Evolutionary conservation across 2,329 filamentous ascomycete species (phyloP).

Genomic region (Colletotrichum orbiculare): DNA sequence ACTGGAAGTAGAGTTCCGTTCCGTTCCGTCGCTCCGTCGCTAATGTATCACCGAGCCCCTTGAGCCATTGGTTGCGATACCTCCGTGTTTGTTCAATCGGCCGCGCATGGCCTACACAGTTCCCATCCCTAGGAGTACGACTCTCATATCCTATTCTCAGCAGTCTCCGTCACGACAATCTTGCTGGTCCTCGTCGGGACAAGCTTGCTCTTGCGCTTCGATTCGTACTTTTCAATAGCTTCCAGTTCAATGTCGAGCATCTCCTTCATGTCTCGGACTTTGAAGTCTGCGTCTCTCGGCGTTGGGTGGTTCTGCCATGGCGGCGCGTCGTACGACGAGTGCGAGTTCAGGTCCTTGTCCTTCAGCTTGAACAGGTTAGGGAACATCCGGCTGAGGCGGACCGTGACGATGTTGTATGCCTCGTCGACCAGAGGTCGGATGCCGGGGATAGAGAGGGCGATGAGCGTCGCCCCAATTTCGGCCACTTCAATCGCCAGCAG

Average conservation of each 20-base stretch:
- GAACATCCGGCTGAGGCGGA: not conserved
- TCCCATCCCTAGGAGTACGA: not conserved
- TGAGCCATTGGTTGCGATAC: not conserved
- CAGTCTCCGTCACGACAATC: not conserved
- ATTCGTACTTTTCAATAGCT: constrained; percentile 14
- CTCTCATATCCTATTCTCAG: constrained; percentile 1
- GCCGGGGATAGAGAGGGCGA: constrained; percentile 62
- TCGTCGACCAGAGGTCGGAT: constrained; percentile 54
- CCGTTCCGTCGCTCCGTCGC: not conserved
- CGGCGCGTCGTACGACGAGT: constrained; percentile 15
- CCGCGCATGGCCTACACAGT: not conserved
- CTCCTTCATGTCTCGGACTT: constrained; percentile 4
- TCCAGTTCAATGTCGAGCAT: constrained; percentile 1
- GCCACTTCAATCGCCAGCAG: constrained; percentile 61
- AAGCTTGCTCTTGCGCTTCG: not conserved
- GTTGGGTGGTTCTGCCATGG: constrained; percentile 18
- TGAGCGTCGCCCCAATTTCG: constrained; percentile 61
- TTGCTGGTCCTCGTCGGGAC: constrained; percentile 5
- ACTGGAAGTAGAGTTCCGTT: not conserved
- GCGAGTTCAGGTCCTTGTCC: not conserved
- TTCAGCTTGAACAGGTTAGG: not conserved
- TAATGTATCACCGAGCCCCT: not conserved
- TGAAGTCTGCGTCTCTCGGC: constrained; percentile 11
- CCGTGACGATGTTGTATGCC: not conserved
- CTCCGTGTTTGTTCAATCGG: not conserved